A percentile compares a stretch with the other conserved stretches of the same genome.
Conservation (phyloP, 2,329 filamentous ascomycete genomes). For the Epichloe glyceriae region DNA sequence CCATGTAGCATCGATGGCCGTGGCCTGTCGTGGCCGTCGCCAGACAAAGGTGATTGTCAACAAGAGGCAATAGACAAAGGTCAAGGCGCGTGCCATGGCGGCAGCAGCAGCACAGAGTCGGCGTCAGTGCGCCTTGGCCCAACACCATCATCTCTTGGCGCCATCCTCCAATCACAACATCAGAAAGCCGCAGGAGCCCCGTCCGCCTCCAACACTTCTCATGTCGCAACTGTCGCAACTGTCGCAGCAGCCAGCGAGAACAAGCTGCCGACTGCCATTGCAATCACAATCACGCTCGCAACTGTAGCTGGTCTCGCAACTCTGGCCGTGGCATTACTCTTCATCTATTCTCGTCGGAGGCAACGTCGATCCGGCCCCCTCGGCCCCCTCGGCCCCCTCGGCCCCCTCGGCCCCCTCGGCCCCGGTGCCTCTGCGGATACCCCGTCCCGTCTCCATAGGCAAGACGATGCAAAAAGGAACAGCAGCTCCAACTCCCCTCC, state of each 20-base stretch:
- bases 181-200: not conserved
- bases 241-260: not conserved
- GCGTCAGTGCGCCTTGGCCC: not conserved
- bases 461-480: not conserved
- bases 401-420: too few species aligned
- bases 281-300: conserved; percentile 1
- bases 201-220: not conserved
- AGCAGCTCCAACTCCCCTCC: not conserved
- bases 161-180: not conserved
- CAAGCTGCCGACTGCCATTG: not conserved
- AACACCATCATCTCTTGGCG: not conserved
- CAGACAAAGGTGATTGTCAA: not conserved
- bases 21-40: not conserved
- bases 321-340: not conserved
- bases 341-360: not conserved
- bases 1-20: not conserved
- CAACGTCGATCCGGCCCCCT: not conserved
- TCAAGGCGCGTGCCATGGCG: not conserved
- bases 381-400: not conserved
- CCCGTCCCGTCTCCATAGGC: not conserved
- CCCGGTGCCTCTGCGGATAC: not conserved
- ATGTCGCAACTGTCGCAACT: not conserved
- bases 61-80: not conserved
- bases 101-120: not conserved
- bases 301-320: not conserved